Base-by-base conservation (phyloP, 163 green algal species). In the Chlorella variabilis region DNA sequence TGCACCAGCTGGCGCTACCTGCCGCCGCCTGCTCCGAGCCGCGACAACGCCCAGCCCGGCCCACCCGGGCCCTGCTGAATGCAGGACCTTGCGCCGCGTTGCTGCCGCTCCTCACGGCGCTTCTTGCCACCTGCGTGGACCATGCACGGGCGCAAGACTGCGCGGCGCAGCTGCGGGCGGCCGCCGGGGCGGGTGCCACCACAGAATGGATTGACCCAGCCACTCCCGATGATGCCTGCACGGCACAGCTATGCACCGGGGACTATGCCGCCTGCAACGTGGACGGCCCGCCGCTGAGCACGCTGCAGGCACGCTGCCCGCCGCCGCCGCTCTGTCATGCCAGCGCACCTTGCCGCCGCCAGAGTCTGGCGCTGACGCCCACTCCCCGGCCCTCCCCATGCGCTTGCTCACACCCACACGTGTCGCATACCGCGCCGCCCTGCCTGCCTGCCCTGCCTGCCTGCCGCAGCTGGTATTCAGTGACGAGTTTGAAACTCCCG, bases 381-480 rank as follows among this genome's bases (percentile, higher is more conserved):
- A 38, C 39, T 17, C 25, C n/a, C 67, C 69, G 4, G 20, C 21
- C 69, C 39, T 58, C 20, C 61, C 31, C 39, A 36, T 27, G 25
- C 23, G 6, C 23, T 58, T 11, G 4, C n/a, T n/a, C n/a, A n/a
- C n/a, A n/a, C n/a, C n/a, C n/a, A n/a, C n/a, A n/a, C n/a, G n/a
- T n/a, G n/a, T n/a, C n/a, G n/a, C n/a, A n/a, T n/a, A n/a, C n/a
- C n/a, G n/a, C n/a, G n/a, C n/a, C n/a, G n/a, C n/a, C n/a, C n/a
- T 61, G 21, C 25, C 59, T 33, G 29, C 36, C 69, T 31, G 67
- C 18, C 45, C 39, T 23, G 39, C 17, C 42, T 23, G 18, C 1
- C 15, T n/a, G 2, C 41, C 71, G 48, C 36, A 75, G 45, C 83
- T 87, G 25, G 83, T 87, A 25, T 81, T 87, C 54, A 74, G 58